Conservation (phyloP, 306 rosid genomes). For the Macrotyloma uniflorum region DNA sequence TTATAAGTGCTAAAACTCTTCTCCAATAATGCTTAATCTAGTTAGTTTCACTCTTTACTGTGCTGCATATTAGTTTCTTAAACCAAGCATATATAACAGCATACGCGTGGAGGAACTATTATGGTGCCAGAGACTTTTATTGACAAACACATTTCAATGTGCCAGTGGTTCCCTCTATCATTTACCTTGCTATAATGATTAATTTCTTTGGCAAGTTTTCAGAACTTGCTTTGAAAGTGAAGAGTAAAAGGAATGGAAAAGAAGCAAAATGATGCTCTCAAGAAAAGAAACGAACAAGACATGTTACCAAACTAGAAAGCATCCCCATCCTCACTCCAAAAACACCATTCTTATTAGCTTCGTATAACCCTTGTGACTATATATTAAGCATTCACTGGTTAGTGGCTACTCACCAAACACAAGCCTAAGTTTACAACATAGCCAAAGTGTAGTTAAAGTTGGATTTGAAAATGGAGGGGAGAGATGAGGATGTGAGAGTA, state of each 20-base stretch:
- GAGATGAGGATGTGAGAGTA: slow-evolving; percentile 44
- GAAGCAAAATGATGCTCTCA: slow-evolving; percentile 21
- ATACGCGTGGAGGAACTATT: neutral
- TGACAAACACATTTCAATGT: neutral
- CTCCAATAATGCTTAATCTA: neutral
- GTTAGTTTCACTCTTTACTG: neutral
- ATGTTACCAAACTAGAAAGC: slow-evolving; percentile 8
- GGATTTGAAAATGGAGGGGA: slow-evolving; percentile 39
- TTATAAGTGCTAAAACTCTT: neutral
- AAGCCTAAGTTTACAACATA: neutral
- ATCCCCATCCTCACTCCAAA: neutral
- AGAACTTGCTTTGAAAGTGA: slow-evolving; percentile 28
- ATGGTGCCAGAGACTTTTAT: neutral
- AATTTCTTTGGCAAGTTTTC: neutral
- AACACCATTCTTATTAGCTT: neutral
- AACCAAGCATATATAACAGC: neutral
- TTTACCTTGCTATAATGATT: neutral
- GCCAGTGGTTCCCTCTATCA: neutral
- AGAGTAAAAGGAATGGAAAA: slow-evolving; percentile 6
- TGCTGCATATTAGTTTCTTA: neutral
- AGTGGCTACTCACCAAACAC: neutral
- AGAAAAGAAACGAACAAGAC: neutral
- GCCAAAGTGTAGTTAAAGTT: neutral
- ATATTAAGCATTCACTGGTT: neutral
- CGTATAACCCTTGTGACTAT: neutral